phyloP scores from a whole-genome alignment of 345 rosid genomes.

The Rhodamnia rubescens region DNA sequence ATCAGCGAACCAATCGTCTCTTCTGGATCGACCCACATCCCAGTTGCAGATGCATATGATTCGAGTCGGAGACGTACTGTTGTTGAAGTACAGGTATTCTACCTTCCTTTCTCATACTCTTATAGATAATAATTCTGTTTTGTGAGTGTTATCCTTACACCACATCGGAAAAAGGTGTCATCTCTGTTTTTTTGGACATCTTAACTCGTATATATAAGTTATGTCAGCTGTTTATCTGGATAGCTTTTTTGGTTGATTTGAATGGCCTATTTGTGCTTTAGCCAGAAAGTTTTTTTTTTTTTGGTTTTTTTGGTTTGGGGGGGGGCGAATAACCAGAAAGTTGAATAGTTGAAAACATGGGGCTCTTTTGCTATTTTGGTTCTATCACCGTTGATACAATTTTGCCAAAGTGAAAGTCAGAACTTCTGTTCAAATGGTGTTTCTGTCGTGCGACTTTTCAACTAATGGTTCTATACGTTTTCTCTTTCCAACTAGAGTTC shows the following conservation, averaged over 20 bases:
- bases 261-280: not conserved
- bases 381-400: not conserved
- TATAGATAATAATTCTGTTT: not conserved
- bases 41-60: slow-evolving; percentile 11
- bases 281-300: not conserved
- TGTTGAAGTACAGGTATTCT: slow-evolving; percentile 27
- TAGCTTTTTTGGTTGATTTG: not conserved
- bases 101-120: not conserved
- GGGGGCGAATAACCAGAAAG: not conserved
- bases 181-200: not conserved
- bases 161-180: not conserved
- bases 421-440: not conserved
- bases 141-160: not conserved
- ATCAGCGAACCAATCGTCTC: slow-evolving; percentile 3
- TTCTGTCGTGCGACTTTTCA: not conserved
- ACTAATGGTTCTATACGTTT: not conserved
- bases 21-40: slow-evolving; percentile 19
- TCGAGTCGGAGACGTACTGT: not conserved
- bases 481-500: not conserved
- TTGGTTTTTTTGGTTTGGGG: too few species aligned
- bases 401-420: not conserved
- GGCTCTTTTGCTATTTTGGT: not conserved
- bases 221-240: not conserved
- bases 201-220: not conserved
- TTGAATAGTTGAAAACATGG: not conserved